A percentile compares a stretch with the other conserved stretches of the same genome.
Evolutionary conservation across 2,329 filamentous ascomycete genomes (phyloP).

Genomic region (Coleophoma eucalyptorum): DNA sequence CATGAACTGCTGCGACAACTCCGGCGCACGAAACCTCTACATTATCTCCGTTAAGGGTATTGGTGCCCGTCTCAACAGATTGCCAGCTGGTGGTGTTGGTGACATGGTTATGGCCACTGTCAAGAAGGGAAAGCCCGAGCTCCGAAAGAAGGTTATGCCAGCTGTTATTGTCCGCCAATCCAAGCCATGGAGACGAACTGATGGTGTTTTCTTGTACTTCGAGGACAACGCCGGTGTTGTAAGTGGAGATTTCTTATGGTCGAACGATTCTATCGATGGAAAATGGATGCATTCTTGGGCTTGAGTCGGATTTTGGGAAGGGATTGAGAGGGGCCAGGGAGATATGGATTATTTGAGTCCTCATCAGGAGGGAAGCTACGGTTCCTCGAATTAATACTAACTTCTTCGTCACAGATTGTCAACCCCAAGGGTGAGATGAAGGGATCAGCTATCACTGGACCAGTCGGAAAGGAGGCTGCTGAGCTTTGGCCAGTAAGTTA

Average conservation of each 20-base stretch:
- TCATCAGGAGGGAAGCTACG: no score
- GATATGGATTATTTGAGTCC: not conserved
- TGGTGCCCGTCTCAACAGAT: conserved; percentile 94
- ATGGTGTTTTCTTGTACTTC: conserved; percentile 99
- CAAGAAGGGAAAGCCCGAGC: conserved; percentile 99
- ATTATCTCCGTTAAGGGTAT: conserved; percentile 99
- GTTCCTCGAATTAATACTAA: conserved; percentile 29
- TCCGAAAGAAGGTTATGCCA: conserved; percentile 99
- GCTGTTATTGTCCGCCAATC: conserved; percentile 97
- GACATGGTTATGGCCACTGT: conserved; percentile 99
- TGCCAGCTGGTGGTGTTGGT: conserved; percentile 95
- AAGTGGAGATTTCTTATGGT: conserved; percentile 41
- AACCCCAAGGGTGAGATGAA: conserved; percentile 99
- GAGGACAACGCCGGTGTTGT: conserved; percentile 99
- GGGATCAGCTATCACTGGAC: conserved; percentile 98
- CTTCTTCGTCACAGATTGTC: conserved; percentile 67
- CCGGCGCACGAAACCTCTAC: conserved; percentile 97
- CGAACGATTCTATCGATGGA: no score
- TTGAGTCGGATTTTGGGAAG: not conserved
- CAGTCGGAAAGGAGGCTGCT: conserved; percentile 99
- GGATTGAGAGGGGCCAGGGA: not conserved
- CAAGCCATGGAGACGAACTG: conserved; percentile 98
- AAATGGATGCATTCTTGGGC: not conserved
- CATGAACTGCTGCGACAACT: conserved; percentile 99
- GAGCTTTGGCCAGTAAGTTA: conserved; percentile 94